Percentiles rank a stretch among this genome's conserved stretches.
Evolutionary conservation across 495 filamentous ascomycete genomes (phyloP).

Genomic region (Chaetomium cochliodes): DNA sequence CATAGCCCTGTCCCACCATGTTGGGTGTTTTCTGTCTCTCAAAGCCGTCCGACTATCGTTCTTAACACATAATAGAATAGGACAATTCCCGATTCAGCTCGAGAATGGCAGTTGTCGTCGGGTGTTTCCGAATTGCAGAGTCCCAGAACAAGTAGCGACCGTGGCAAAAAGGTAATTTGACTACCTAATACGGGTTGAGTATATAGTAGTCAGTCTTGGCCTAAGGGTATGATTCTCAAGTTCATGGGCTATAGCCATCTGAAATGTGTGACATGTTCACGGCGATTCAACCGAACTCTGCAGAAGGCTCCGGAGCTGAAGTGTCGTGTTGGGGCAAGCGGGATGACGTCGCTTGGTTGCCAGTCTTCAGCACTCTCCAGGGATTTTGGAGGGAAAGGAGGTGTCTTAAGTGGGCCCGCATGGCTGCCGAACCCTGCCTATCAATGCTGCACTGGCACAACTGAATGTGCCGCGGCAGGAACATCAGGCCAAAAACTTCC

Average conservation of each 20-base stretch:
- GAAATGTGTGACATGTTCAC: conserved; percentile 4
- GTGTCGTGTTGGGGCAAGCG: background rate
- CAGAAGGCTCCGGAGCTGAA: background rate
- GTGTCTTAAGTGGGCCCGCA: background rate
- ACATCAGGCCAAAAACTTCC: too few species aligned
- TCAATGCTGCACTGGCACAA: too few species aligned
- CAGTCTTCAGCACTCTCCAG: background rate
- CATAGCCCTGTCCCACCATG: conserved; percentile 35
- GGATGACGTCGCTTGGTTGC: conserved; percentile 30
- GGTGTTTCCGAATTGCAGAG: background rate
- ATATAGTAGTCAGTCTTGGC: background rate
- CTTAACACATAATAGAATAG: background rate
- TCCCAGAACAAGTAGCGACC: too few species aligned
- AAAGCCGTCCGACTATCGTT: background rate
- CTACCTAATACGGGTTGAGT: background rate
- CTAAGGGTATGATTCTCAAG: background rate
- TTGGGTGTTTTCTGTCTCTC: background rate
- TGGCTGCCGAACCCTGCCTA: background rate
- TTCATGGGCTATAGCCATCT: background rate
- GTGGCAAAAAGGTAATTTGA: background rate
- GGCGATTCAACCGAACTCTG: background rate
- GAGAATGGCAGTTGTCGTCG: background rate
- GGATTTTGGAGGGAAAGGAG: background rate
- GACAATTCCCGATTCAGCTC: background rate
- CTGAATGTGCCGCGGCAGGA: background rate